phyloP scores from a whole-genome alignment of 163 green algal species.

The Chlamydomonas reinhardtii region DNA sequence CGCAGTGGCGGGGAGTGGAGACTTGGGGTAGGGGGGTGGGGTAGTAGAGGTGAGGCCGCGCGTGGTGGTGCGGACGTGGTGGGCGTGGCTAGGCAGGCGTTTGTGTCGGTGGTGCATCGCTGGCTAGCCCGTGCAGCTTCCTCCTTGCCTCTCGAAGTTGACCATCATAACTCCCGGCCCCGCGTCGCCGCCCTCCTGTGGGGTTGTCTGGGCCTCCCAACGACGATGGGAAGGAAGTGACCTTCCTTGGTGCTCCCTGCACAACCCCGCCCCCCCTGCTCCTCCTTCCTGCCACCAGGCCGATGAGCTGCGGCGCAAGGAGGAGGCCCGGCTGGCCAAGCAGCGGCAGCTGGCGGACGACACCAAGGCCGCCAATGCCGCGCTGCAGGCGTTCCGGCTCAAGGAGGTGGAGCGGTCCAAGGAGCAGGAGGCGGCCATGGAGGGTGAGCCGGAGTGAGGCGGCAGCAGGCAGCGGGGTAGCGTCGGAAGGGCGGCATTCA shows the following conservation, averaged over 20 bases:
- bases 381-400: conserved; percentile 72
- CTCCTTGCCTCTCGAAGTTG: too few species aligned
- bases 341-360: conserved; percentile 56
- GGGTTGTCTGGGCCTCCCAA: too few species aligned
- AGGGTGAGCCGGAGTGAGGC: conserved; percentile 46
- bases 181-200: too few species aligned
- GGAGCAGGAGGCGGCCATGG: conserved; percentile 65
- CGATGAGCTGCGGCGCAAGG: conserved; percentile 62
- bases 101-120: too few species aligned
- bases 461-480: too few species aligned
- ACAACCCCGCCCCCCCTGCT: neutral
- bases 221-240: too few species aligned
- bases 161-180: too few species aligned
- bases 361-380: conserved; percentile 67
- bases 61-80: neutral
- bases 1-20: neutral
- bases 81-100: too few species aligned
- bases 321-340: conserved; percentile 49
- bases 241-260: too few species aligned
- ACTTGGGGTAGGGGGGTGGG: neutral
- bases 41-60: neutral
- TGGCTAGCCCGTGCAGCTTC: too few species aligned
- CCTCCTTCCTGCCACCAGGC: conserved; percentile 2
- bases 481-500: neutral
- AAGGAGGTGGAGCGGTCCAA: conserved; percentile 64